Percentiles rank a stretch among this genome's conserved stretches.
These are phyloP conservation scores for Cryptomeria japonica DNA, from an alignment of 75 land plant genomes.

Conservation along the genomic window DNA sequence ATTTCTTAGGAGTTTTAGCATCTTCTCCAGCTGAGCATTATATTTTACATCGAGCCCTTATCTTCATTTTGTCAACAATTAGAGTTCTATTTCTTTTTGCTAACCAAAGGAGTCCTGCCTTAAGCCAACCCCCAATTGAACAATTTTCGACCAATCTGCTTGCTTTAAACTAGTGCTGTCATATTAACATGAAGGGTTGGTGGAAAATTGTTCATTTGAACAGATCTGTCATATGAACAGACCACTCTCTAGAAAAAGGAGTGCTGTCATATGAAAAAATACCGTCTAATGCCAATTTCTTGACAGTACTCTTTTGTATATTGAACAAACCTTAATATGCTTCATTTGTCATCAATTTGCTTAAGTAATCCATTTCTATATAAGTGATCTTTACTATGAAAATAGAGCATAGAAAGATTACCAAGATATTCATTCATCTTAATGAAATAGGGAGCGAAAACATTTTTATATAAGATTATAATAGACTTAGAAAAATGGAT, in stretches of 20 bases:
- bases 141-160: neutral
- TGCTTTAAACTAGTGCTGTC: neutral
- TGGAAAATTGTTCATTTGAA: too few relatives aligned
- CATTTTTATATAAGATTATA: too few relatives aligned
- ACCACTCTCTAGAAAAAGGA: too few relatives aligned
- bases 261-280: too few relatives aligned
- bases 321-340: neutral
- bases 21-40: neutral
- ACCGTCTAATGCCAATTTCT: neutral
- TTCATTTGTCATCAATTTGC: neutral
- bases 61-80: neutral
- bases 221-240: too few relatives aligned
- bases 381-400: neutral
- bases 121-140: neutral
- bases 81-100: neutral
- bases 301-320: neutral
- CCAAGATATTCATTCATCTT: too few relatives aligned
- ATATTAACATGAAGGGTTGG: too few relatives aligned
- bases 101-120: neutral
- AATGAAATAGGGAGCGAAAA: too few relatives aligned
- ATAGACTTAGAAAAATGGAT: too few relatives aligned
- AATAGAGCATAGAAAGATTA: too few relatives aligned
- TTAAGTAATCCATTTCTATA: neutral
- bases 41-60: too few relatives aligned
- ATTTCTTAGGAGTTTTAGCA: neutral